Percentiles rank a stretch among this genome's conserved stretches.
phyloP scores from a whole-genome alignment of 2,329 filamentous ascomycete genomes.

The Penicillium sp. region DNA sequence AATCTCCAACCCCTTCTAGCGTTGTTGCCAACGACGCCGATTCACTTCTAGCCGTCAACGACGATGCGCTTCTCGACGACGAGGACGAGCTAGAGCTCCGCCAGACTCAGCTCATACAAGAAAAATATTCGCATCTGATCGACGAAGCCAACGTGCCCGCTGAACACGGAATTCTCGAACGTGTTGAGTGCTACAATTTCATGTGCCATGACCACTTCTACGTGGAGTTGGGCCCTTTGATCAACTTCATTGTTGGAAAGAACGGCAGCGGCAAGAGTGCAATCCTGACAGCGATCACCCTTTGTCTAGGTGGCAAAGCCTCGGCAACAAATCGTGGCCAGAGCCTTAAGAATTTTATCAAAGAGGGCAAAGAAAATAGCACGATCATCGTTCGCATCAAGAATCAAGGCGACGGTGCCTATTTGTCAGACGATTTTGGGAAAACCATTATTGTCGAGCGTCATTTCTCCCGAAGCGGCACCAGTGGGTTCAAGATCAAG shows the following conservation, averaged over 20 bases:
- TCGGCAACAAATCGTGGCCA: constrained; percentile 88
- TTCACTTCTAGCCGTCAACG: constrained; percentile 18
- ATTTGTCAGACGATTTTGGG: constrained; percentile 77
- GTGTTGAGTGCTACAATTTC: constrained; percentile 85
- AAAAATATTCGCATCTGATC: constrained; percentile 47
- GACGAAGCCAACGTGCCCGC: constrained; percentile 70
- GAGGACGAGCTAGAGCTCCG: constrained; percentile 52
- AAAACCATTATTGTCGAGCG: constrained; percentile 86
- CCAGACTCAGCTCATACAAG: constrained; percentile 62
- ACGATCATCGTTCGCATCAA: constrained; percentile 82
- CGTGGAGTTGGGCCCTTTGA: constrained; percentile 83
- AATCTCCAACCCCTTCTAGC: constrained; percentile 17
- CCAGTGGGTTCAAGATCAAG: constrained; percentile 84
- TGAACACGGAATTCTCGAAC: constrained; percentile 83
- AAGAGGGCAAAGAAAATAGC: constrained; percentile 71
- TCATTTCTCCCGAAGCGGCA: constrained; percentile 72
- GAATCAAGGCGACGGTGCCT: constrained; percentile 82
- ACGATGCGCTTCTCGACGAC: constrained; percentile 27
- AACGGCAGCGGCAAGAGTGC: constrained; percentile 98
- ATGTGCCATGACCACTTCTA: constrained; percentile 89
- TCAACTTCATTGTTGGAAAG: constrained; percentile 97
- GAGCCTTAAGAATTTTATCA: constrained; percentile 86
- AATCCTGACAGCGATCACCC: constrained; percentile 83
- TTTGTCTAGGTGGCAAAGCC: constrained; percentile 94
- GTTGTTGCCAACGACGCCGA: constrained; percentile 14